Conservation (phyloP, 1,284 basidiomycete species). For the Malassezia brasiliensis region DNA sequence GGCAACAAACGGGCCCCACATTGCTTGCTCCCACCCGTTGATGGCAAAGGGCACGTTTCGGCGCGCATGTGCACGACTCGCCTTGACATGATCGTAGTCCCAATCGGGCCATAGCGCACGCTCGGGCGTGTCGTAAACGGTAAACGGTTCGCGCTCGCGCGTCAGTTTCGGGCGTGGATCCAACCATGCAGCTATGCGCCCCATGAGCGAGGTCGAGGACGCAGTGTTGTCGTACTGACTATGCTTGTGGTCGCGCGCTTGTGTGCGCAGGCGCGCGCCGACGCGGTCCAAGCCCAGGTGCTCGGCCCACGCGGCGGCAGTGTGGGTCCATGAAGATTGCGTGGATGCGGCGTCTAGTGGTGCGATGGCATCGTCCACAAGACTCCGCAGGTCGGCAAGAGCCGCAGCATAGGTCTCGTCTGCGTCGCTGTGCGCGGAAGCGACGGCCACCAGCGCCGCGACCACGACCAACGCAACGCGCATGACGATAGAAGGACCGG, state of each 20-base stretch:
- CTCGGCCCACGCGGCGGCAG: no score
- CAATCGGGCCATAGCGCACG: slow-evolving; percentile 15
- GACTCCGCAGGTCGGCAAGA: not conserved
- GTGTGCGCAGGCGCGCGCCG: not conserved
- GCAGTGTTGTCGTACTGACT: not conserved
- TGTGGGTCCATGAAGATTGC: no score
- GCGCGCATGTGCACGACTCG: not conserved
- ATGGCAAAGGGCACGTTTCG: not conserved
- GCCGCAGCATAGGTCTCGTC: not conserved
- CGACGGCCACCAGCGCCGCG: not conserved
- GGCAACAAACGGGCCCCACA: slow-evolving; percentile 17
- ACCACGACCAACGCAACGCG: no score
- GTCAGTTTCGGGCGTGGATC: not conserved
- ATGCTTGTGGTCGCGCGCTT: not conserved
- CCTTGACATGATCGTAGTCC: slow-evolving; percentile 14
- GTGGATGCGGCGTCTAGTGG: not conserved
- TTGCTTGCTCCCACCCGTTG: slow-evolving; percentile 20
- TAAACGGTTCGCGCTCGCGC: not conserved
- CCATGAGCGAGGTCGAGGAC: no score
- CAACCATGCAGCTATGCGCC: not conserved
- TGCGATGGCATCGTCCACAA: not conserved
- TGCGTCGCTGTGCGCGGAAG: not conserved
- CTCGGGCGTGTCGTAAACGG: slow-evolving; percentile 8
- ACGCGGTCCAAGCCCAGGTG: not conserved
- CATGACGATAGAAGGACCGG: no score